Percentiles rank a stretch among this genome's conserved stretches.
Evolutionary conservation across 805 yeast species (phyloP).

Genomic region (Blastobotrys terrestris): DNA sequence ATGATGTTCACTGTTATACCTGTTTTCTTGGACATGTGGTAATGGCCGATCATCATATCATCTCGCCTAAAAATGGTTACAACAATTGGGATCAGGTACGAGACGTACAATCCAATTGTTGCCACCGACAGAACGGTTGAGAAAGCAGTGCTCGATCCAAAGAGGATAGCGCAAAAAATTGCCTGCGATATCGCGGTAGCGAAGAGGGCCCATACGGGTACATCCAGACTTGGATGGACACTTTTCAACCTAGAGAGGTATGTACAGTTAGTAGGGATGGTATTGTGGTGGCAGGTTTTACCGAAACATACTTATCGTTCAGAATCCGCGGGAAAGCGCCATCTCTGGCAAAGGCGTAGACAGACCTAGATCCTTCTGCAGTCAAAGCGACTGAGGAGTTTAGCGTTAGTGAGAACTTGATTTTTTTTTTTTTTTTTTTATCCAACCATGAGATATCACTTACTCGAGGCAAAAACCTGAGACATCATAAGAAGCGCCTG

Average conservation of each 20-base stretch:
- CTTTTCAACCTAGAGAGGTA: conserved; percentile 9
- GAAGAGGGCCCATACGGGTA: conserved; percentile 34
- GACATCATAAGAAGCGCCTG: conserved; percentile 16
- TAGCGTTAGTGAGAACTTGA: not conserved
- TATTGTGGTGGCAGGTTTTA: too few relatives aligned
- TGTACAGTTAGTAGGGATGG: too few relatives aligned
- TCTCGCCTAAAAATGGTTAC: not conserved
- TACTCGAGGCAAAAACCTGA: conserved; percentile 16
- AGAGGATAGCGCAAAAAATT: conserved; percentile 46
- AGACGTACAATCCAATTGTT: conserved; percentile 49
- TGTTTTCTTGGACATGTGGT: conserved; percentile 13
- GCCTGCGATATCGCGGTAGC: conserved; percentile 36
- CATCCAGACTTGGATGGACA: conserved; percentile 41
- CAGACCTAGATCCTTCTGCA: conserved; percentile 45
- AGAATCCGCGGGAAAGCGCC: conserved; percentile 38
- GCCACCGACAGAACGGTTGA: conserved; percentile 58
- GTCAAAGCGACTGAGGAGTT: conserved; percentile 4
- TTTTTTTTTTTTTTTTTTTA: too few relatives aligned
- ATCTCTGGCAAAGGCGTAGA: conserved; percentile 59
- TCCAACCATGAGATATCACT: too few relatives aligned
- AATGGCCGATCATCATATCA: conserved; percentile 8
- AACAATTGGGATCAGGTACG: conserved; percentile 51
- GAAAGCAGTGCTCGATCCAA: conserved; percentile 63
- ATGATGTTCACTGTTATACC: conserved; percentile 16
- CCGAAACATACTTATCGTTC: conserved; percentile 1